Evolutionary conservation across 257 asterid genomes (phyloP).

Genomic region (Salvia hispanica): DNA sequence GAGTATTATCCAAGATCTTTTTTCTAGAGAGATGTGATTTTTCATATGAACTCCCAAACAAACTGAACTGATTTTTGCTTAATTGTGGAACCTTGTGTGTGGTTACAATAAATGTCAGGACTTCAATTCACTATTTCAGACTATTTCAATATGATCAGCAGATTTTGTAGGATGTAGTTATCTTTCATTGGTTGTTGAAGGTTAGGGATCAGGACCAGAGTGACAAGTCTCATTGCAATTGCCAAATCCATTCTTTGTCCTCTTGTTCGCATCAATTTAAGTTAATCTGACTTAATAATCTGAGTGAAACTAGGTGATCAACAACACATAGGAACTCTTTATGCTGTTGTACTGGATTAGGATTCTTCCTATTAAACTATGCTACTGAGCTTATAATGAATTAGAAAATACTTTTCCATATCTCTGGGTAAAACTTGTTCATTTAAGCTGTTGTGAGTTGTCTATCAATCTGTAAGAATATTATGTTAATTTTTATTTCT

Average conservation of each 20-base stretch:
- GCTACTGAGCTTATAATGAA: constrained; percentile 14
- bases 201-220: neutral
- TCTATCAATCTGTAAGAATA: neutral
- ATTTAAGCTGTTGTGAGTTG: neutral
- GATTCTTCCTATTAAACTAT: neutral
- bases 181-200: neutral
- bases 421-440: neutral
- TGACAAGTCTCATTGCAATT: constrained; percentile 5
- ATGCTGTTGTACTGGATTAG: neutral
- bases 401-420: neutral
- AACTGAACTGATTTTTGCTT: neutral
- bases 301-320: constrained; percentile 5
- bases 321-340: neutral
- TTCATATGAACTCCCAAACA: neutral
- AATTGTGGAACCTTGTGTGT: neutral
- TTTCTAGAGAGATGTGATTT: neutral
- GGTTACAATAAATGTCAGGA: neutral
- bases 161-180: neutral
- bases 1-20: neutral
- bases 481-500: neutral
- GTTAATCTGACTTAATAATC: neutral
- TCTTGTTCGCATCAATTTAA: neutral
- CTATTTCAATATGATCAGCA: neutral
- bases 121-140: neutral
- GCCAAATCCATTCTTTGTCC: neutral